Percentiles rank a stretch among this genome's conserved stretches.
Conservation (phyloP, 2,329 filamentous ascomycete genomes). For the Westerdykella ornata region DNA sequence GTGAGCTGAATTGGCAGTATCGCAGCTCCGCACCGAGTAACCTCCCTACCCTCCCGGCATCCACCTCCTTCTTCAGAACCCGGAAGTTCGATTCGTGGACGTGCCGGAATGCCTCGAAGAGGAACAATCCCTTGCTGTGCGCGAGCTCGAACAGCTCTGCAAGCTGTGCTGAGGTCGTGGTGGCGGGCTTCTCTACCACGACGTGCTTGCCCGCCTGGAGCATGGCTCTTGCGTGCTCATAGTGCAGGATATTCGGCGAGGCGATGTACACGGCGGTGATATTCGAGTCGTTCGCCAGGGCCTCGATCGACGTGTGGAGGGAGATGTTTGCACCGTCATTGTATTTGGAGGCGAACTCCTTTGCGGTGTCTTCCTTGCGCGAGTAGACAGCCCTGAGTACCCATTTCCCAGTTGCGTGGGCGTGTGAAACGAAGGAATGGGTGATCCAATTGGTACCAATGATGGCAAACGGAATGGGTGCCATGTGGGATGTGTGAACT, state of each 20-base stretch:
- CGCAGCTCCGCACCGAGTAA: slow-evolving; percentile 42
- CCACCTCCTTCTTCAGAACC: slow-evolving; percentile 35
- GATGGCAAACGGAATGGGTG: slow-evolving; percentile 40
- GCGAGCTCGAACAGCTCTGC: slow-evolving; percentile 41
- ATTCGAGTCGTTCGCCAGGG: slow-evolving; percentile 34
- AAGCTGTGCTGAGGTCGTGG: slow-evolving; percentile 39
- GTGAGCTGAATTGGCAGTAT: slow-evolving; percentile 42
- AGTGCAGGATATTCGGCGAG: slow-evolving; percentile 45
- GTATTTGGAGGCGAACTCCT: slow-evolving; percentile 41
- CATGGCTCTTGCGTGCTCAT: slow-evolving; percentile 40
- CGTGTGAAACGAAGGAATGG: slow-evolving; percentile 41
- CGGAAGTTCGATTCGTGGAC: slow-evolving; percentile 47
- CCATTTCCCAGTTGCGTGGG: slow-evolving; percentile 41
- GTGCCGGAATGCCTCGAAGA: slow-evolving; percentile 47
- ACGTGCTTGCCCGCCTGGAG: slow-evolving; percentile 44
- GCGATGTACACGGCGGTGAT: slow-evolving; percentile 45
- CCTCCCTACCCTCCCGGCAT: slow-evolving; percentile 30
- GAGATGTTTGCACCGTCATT: slow-evolving; percentile 18
- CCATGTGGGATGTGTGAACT: not conserved
- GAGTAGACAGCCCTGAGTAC: slow-evolving; percentile 44
- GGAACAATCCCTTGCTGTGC: slow-evolving; percentile 36
- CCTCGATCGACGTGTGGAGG: slow-evolving; percentile 37
- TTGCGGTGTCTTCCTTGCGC: slow-evolving; percentile 39
- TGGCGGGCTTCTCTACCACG: slow-evolving; percentile 47
- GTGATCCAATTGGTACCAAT: slow-evolving; percentile 49